A percentile compares a stretch with the other conserved stretches of the same genome.
phyloP scores from a whole-genome alignment of 2,329 filamentous ascomycete genomes.

The Blumeriella jaapii region DNA sequence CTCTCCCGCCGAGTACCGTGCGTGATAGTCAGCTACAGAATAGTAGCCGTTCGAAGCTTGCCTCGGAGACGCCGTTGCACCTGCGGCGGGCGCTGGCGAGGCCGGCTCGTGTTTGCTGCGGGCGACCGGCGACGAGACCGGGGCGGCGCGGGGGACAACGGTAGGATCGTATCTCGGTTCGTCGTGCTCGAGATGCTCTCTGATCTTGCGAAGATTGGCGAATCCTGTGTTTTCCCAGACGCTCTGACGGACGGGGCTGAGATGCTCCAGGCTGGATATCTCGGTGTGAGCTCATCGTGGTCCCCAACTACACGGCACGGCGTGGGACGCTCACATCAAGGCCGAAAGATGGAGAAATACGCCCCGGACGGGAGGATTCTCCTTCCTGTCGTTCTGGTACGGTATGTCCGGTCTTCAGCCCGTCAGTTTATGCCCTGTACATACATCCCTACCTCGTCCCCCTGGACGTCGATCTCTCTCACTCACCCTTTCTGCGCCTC shows the following conservation, averaged over 20 bases:
- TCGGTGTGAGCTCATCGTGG: too few species aligned
- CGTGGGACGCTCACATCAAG: slow-evolving; percentile 11
- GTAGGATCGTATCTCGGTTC: slow-evolving; percentile 16
- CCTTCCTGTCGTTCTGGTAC: slow-evolving; percentile 13
- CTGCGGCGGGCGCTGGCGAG: background rate
- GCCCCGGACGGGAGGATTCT: slow-evolving; percentile 13
- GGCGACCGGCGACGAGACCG: slow-evolving; percentile 5
- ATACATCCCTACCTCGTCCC: background rate
- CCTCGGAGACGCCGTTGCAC: background rate
- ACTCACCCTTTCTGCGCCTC: slow-evolving; percentile 10
- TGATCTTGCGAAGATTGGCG: slow-evolving; percentile 10
- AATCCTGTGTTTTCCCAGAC: slow-evolving; percentile 18
- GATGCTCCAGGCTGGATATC: slow-evolving; percentile 13
- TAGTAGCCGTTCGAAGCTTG: slow-evolving; percentile 37
- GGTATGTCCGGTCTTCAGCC: slow-evolving; percentile 11
- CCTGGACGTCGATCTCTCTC: background rate
- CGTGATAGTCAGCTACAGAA: slow-evolving; percentile 67
- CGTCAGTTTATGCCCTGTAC: slow-evolving; percentile 3
- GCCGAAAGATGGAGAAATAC: slow-evolving; percentile 9
- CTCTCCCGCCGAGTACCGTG: slow-evolving; percentile 56
- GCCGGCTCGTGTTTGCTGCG: slow-evolving; percentile 5
- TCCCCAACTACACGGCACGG: too few species aligned
- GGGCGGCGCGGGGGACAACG: slow-evolving; percentile 8
- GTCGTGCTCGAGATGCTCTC: slow-evolving; percentile 12
- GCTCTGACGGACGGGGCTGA: slow-evolving; percentile 7